These are phyloP conservation scores for Haplographium delicatum DNA, from an alignment of 495 filamentous ascomycete genomes.

Conservation along the genomic window DNA sequence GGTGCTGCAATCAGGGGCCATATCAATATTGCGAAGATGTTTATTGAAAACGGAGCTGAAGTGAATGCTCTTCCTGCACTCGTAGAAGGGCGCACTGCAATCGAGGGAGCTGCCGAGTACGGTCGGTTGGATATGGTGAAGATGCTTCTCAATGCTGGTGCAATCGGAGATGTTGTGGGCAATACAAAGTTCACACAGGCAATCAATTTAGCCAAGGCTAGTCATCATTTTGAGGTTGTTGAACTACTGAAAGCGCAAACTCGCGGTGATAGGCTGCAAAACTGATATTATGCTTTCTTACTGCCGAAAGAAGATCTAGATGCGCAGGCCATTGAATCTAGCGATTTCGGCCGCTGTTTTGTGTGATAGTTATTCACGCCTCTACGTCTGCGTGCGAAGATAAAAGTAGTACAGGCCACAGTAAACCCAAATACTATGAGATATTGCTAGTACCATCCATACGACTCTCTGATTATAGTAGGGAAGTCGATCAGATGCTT, in stretches of 20 bases:
- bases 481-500: too few relatives aligned
- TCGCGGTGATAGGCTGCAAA: too few relatives aligned
- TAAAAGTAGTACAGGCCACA: too few relatives aligned
- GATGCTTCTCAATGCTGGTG: conserved; percentile 32
- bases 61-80: conserved; percentile 25
- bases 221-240: conserved; percentile 8
- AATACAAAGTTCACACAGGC: conserved; percentile 7
- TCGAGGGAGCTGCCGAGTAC: conserved; percentile 38
- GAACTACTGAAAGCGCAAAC: conserved; percentile 15
- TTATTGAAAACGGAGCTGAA: conserved; percentile 30
- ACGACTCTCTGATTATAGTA: too few relatives aligned
- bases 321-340: too few relatives aligned
- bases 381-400: too few relatives aligned
- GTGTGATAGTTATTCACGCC: too few relatives aligned
- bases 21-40: conserved; percentile 24
- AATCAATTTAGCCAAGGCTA: conserved; percentile 2
- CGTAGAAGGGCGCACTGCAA: conserved; percentile 32
- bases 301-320: too few relatives aligned
- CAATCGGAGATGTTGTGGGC: conserved; percentile 10
- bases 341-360: too few relatives aligned
- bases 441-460: too few relatives aligned
- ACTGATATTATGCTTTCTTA: too few relatives aligned
- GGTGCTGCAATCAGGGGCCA: conserved; percentile 11
- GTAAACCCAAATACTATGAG: too few relatives aligned
- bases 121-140: conserved; percentile 33